Evolutionary conservation across 139 green algal species (phyloP).

Genomic region (Closterium sp.): DNA sequence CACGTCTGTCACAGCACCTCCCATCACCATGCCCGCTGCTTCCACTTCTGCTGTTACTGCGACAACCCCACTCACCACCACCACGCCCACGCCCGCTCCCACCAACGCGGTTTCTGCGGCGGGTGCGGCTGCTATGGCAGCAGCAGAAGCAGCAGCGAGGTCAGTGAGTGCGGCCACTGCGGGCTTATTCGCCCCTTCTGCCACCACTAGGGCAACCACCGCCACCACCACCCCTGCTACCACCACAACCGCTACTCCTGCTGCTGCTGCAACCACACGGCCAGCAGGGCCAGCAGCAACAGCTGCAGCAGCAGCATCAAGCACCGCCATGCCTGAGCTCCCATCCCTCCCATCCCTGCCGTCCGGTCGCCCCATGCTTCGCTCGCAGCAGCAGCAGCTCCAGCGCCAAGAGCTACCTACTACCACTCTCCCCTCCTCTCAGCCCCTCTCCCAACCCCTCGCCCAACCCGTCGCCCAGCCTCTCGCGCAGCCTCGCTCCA

Average conservation of each 20-base stretch:
- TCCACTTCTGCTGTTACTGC: neutral
- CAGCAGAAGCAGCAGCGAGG: neutral
- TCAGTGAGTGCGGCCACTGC: neutral
- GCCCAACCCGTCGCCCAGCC: neutral
- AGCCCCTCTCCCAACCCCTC: neutral
- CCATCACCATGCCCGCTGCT: neutral
- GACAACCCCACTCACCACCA: neutral
- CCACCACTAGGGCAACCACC: neutral
- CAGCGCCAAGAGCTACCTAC: neutral
- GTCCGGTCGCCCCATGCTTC: neutral
- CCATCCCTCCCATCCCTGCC: neutral
- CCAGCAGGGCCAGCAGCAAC: neutral
- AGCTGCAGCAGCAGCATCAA: neutral
- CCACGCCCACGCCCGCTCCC: neutral
- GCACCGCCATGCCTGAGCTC: neutral
- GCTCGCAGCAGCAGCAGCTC: constrained; percentile 2
- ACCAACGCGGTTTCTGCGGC: neutral
- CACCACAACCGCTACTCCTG: neutral
- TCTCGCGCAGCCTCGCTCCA: neutral
- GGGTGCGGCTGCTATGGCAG: neutral
- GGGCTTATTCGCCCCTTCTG: neutral
- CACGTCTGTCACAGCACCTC: neutral
- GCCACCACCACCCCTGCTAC: neutral
- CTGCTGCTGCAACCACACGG: neutral
- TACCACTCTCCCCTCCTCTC: neutral